Evolutionary conservation across 192 early-diverging fungal species (phyloP).

Genomic region (Obelidium mucronatum): DNA sequence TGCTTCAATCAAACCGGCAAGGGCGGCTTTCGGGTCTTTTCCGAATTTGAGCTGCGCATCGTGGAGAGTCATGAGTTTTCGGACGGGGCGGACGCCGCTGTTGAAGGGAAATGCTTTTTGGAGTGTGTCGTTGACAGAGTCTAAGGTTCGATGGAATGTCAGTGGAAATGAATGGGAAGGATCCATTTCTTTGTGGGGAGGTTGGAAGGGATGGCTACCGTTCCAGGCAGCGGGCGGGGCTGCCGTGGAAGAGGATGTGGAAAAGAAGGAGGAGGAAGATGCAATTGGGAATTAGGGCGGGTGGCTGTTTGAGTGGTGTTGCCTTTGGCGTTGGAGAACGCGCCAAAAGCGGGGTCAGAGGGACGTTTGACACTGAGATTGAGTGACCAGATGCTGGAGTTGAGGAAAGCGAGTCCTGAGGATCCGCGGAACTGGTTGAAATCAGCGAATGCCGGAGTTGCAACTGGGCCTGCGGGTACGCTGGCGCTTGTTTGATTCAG

Average conservation of each 20-base stretch:
- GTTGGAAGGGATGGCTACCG: background rate
- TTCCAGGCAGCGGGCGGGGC: too few relatives aligned
- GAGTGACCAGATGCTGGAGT: too few relatives aligned
- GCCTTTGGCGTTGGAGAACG: slow-evolving; percentile 3
- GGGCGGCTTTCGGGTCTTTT: slow-evolving; percentile 39
- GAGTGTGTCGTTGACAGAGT: slow-evolving; percentile 46
- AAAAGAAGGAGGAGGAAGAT: background rate
- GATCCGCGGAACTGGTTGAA: too few relatives aligned
- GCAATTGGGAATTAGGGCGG: background rate
- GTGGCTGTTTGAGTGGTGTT: background rate
- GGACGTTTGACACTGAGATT: too few relatives aligned
- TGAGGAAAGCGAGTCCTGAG: too few relatives aligned
- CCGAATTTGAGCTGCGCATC: slow-evolving; percentile 14
- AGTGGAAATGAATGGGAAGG: slow-evolving; percentile 42
- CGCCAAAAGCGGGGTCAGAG: too few relatives aligned
- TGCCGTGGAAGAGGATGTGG: too few relatives aligned
- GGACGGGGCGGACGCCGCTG: slow-evolving; percentile 7
- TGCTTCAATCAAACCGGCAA: slow-evolving; percentile 32
- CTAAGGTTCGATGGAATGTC: slow-evolving; percentile 46
- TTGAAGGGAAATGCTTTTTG: slow-evolving; percentile 39
- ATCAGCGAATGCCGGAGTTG: too few relatives aligned
- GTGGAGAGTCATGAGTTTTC: slow-evolving; percentile 8
- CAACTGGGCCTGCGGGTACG: too few relatives aligned
- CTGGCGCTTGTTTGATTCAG: too few relatives aligned
- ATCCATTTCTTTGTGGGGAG: slow-evolving; percentile 51